Evolutionary conservation across 2,329 filamentous ascomycete species (phyloP).

Genomic region (Chrysosporium queenslandicum): DNA sequence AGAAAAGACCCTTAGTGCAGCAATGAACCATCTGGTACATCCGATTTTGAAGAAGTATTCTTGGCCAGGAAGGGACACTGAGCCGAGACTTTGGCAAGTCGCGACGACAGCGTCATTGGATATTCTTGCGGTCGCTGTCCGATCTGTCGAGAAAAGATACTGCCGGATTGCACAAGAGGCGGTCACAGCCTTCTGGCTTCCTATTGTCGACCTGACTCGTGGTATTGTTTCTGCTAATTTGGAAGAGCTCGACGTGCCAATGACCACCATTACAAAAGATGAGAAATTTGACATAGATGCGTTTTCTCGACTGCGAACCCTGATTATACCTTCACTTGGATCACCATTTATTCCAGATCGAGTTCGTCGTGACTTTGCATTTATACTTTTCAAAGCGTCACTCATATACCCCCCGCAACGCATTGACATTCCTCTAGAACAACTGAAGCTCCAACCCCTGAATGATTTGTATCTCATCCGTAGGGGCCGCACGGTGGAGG

Average conservation of each 20-base stretch:
- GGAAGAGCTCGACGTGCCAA: slow-evolving; percentile 36
- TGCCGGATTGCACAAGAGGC: slow-evolving; percentile 26
- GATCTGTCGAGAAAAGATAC: slow-evolving; percentile 45
- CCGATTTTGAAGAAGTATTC: slow-evolving; percentile 72
- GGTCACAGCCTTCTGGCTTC: slow-evolving; percentile 57
- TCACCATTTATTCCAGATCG: slow-evolving; percentile 54
- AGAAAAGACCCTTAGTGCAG: slow-evolving; percentile 55
- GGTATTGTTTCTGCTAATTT: slow-evolving; percentile 60
- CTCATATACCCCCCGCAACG: slow-evolving; percentile 64
- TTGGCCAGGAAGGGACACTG: slow-evolving; percentile 62
- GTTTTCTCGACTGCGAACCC: slow-evolving; percentile 53
- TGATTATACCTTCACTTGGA: slow-evolving; percentile 67
- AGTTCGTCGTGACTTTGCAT: slow-evolving; percentile 59
- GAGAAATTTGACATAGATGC: slow-evolving; percentile 71
- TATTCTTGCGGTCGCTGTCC: slow-evolving; percentile 57
- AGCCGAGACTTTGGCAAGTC: slow-evolving; percentile 64
- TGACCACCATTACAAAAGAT: slow-evolving; percentile 50
- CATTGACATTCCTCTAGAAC: slow-evolving; percentile 45
- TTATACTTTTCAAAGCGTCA: slow-evolving; percentile 69
- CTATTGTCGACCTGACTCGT: slow-evolving; percentile 54
- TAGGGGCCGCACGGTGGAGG: slow-evolving; percentile 61
- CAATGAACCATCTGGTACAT: slow-evolving; percentile 56
- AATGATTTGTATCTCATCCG: slow-evolving; percentile 54
- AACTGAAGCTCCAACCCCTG: slow-evolving; percentile 45
- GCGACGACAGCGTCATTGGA: slow-evolving; percentile 62